phyloP scores from a whole-genome alignment of 352 stramenopile genomes.

The Elongisporangium anandrum region DNA sequence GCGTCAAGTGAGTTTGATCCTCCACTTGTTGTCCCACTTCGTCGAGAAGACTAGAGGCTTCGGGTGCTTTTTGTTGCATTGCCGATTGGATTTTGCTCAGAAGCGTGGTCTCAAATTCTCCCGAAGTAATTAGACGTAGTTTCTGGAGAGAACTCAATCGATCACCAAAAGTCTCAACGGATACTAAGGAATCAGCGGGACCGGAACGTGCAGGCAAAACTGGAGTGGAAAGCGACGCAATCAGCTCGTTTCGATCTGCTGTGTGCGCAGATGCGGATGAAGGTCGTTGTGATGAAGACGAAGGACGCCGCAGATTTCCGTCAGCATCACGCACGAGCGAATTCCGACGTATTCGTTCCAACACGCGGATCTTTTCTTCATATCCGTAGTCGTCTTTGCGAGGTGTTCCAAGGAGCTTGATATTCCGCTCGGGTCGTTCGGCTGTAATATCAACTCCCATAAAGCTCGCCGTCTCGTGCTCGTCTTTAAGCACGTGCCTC shows the following conservation, averaged over 20 bases:
- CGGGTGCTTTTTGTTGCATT: not conserved
- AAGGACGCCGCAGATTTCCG: conserved; percentile 7
- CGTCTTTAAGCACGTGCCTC: conserved; percentile 36
- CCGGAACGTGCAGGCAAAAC: not conserved
- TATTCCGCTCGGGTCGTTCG: conserved; percentile 26
- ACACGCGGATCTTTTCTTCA: conserved; percentile 12
- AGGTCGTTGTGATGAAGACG: not conserved
- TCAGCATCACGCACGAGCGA: conserved; percentile 14
- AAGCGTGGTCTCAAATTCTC: not conserved
- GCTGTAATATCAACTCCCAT: conserved; percentile 52
- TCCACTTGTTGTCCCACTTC: not conserved
- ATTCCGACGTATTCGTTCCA: conserved; percentile 11
- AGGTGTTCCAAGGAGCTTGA: conserved; percentile 10
- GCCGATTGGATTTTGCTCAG: not conserved
- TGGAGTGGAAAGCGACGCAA: not conserved
- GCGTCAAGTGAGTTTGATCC: not conserved
- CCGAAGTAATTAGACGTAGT: not conserved
- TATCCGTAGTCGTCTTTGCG: not conserved
- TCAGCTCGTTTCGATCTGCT: not conserved
- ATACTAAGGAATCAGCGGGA: not conserved
- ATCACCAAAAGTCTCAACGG: not conserved
- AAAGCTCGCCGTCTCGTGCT: conserved; percentile 32
- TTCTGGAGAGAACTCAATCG: not conserved
- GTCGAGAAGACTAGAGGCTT: not conserved
- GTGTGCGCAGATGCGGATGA: not conserved